These are phyloP conservation scores for Aspergillus chevalieri DNA, from an alignment of 2,329 filamentous ascomycete genomes.

Conservation along the genomic window DNA sequence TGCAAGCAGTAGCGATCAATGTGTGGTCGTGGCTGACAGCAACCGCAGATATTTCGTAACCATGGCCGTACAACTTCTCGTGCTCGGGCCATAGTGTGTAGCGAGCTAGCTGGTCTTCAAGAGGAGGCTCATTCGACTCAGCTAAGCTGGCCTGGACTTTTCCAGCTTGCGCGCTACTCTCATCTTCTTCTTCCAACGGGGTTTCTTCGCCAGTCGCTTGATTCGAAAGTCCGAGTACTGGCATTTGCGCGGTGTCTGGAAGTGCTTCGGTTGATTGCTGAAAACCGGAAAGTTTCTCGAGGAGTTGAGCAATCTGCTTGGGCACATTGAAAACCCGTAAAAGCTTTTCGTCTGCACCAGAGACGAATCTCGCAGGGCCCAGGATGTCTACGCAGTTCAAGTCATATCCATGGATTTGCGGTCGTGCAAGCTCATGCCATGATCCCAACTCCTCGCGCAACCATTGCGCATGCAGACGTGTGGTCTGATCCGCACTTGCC, in stretches of 20 bases:
- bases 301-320: constrained; percentile 69
- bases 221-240: constrained; percentile 90
- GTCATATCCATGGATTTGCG: constrained; percentile 97
- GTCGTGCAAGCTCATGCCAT: constrained; percentile 94
- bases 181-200: constrained; percentile 28
- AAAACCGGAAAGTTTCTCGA: constrained; percentile 63
- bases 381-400: constrained; percentile 86
- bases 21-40: constrained; percentile 68
- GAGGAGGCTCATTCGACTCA: constrained; percentile 66
- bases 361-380: constrained; percentile 71
- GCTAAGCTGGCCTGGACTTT: constrained; percentile 31
- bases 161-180: constrained; percentile 32
- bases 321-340: constrained; percentile 91
- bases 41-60: constrained; percentile 89
- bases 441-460: constrained; percentile 48
- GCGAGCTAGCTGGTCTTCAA: constrained; percentile 82
- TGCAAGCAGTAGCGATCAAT: constrained; percentile 84
- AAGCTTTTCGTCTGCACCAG: constrained; percentile 96
- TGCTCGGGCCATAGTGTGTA: constrained; percentile 92
- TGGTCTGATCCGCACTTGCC: constrained; percentile 88
- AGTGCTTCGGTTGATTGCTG: constrained; percentile 42
- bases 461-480: constrained; percentile 79
- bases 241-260: constrained; percentile 88
- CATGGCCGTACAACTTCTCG: constrained; percentile 96
- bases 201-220: constrained; percentile 64